Percentiles rank a stretch among this genome's conserved stretches.
Conservation (phyloP, 1,284 basidiomycete genomes). For the Entoloma clypeatum region DNA sequence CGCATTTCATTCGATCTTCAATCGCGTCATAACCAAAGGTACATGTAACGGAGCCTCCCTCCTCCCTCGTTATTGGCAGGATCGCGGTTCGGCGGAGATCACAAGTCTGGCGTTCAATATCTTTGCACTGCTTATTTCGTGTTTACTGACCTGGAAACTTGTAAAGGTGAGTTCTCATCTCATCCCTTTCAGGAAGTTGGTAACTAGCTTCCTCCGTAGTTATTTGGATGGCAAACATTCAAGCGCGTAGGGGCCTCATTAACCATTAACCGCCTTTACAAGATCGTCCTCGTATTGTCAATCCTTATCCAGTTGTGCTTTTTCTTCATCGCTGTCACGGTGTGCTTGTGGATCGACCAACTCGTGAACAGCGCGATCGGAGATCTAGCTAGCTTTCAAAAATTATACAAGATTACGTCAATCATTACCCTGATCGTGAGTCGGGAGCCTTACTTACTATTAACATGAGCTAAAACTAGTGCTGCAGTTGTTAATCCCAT, state of each 20-base stretch:
- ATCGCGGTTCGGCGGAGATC: constrained; percentile 54
- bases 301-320: constrained; percentile 70
- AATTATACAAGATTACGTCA: constrained; percentile 52
- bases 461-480: constrained; percentile 11
- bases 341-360: constrained; percentile 74
- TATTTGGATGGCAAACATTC: constrained; percentile 82
- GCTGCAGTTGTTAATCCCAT: constrained; percentile 58
- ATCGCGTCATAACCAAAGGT: constrained; percentile 54
- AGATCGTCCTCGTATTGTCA: constrained; percentile 64
- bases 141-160: constrained; percentile 67
- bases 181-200: background rate
- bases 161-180: constrained; percentile 50
- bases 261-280: constrained; percentile 70
- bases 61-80: constrained; percentile 57
- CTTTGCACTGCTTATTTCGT: constrained; percentile 55
- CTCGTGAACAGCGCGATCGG: constrained; percentile 63
- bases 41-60: constrained; percentile 54
- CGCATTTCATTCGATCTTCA: constrained; percentile 54
- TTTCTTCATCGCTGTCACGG: constrained; percentile 70
- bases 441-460: constrained; percentile 10
- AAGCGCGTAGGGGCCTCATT: constrained; percentile 77
- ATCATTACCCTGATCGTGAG: constrained; percentile 58
- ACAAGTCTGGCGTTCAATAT: constrained; percentile 63
- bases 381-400: constrained; percentile 41
- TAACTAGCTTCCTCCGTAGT: constrained; percentile 33